A percentile compares a stretch with the other conserved stretches of the same genome.
These are phyloP conservation scores for Eucalyptus albens DNA, from an alignment of 345 rosid genomes.

Conservation along the genomic window DNA sequence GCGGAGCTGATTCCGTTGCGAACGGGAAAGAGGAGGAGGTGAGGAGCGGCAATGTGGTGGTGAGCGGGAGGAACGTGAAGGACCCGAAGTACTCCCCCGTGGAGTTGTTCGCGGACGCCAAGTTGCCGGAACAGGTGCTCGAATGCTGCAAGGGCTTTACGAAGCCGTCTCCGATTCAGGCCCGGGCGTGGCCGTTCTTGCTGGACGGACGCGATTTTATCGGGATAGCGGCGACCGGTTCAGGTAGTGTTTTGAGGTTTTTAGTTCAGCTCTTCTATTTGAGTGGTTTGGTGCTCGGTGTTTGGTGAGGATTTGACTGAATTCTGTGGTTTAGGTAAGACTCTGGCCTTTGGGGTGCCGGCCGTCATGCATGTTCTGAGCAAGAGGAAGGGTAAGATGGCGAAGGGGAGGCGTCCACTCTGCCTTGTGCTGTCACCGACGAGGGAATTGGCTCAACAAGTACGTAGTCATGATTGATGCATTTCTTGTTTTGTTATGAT, in stretches of 20 bases:
- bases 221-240: conserved; percentile 96
- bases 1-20: neutral
- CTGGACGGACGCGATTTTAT: conserved; percentile 86
- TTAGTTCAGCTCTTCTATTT: neutral
- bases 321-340: conserved; percentile 44
- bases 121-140: conserved; percentile 61
- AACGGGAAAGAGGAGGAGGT: conserved; percentile 4
- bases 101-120: conserved; percentile 36
- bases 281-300: neutral
- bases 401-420: conserved; percentile 47
- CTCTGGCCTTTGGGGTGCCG: conserved; percentile 84
- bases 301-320: neutral
- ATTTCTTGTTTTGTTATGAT: neutral
- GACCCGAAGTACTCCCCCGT: conserved; percentile 53
- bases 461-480: neutral
- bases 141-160: conserved; percentile 64
- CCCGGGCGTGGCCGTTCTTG: conserved; percentile 90
- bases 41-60: conserved; percentile 34
- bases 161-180: conserved; percentile 86
- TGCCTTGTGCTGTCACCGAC: conserved; percentile 97
- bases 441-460: conserved; percentile 90
- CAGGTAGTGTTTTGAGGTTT: conserved; percentile 30
- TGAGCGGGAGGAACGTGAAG: conserved; percentile 48
- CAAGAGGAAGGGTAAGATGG: conserved; percentile 47
- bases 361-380: conserved; percentile 74